Conservation (phyloP, 176 grass and related monocot genomes). For the Melocanna baccifera region DNA sequence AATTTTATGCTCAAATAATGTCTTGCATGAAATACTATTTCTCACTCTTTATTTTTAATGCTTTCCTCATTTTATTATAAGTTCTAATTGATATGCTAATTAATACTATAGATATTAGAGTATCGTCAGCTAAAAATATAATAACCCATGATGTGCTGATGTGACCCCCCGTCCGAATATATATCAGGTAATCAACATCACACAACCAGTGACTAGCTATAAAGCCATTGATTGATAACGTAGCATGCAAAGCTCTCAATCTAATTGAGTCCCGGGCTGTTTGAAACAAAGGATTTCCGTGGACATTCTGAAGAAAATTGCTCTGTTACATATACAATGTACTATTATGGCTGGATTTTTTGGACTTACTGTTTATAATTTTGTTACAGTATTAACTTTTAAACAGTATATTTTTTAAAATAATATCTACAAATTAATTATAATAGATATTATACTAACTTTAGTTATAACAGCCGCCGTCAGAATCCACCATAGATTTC, state of each 20-base stretch:
- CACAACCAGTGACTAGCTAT: neutral
- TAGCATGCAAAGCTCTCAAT: neutral
- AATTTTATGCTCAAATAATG: too few relatives aligned
- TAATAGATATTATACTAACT: too few relatives aligned
- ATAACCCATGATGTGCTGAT: neutral
- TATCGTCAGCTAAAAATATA: too few relatives aligned
- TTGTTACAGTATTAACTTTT: too few relatives aligned
- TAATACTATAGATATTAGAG: too few relatives aligned
- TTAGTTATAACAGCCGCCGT: too few relatives aligned
- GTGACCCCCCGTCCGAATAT: neutral
- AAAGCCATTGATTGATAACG: neutral
- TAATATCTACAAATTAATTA: neutral
- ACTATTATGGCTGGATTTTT: neutral
- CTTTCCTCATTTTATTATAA: too few relatives aligned
- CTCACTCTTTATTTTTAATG: too few relatives aligned
- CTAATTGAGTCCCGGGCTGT: neutral
- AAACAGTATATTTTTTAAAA: too few relatives aligned
- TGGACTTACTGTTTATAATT: neutral
- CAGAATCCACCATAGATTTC: neutral
- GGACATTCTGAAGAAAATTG: neutral
- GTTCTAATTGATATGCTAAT: too few relatives aligned
- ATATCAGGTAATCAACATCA: constrained; percentile 11
- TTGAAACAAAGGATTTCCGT: neutral
- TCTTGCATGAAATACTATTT: too few relatives aligned
- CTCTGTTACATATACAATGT: neutral